Evolutionary conservation across 2,329 filamentous ascomycete genomes (phyloP).

Genomic region (Colletotrichum spinosum): DNA sequence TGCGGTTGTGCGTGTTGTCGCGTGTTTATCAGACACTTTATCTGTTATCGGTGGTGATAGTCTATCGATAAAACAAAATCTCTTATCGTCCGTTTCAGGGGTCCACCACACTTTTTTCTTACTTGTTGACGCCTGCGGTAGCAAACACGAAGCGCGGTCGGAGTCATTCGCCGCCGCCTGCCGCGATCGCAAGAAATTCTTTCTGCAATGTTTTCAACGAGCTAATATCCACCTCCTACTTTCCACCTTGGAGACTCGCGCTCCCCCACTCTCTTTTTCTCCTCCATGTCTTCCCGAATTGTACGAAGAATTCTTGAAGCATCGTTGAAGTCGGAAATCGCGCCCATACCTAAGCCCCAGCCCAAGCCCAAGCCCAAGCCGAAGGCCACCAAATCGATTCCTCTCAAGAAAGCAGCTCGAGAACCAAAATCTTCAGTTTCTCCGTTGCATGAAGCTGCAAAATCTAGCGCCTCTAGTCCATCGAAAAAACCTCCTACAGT

Average conservation of each 20-base stretch:
- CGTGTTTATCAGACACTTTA: too few species aligned
- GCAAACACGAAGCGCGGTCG: too few species aligned
- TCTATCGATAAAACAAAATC: conserved; percentile 14
- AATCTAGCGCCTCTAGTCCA: too few species aligned
- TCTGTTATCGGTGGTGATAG: neutral
- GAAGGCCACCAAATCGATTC: too few species aligned
- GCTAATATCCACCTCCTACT: conserved; percentile 31
- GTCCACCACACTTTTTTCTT: neutral
- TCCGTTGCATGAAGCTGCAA: too few species aligned
- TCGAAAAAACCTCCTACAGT: too few species aligned
- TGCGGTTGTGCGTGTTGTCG: neutral
- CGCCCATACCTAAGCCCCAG: too few species aligned
- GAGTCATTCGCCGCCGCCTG: conserved; percentile 26
- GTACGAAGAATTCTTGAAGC: neutral
- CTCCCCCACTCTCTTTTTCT: conserved; percentile 30
- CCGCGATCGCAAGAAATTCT: neutral
- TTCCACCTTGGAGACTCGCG: conserved; percentile 15
- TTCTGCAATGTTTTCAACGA: conserved; percentile 22
- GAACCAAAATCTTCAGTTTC: too few species aligned
- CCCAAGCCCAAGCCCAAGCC: too few species aligned
- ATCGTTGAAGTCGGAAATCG: neutral
- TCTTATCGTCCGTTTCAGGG: conserved; percentile 1
- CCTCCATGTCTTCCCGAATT: conserved; percentile 21
- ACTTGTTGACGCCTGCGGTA: neutral
- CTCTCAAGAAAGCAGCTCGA: too few species aligned